Evolutionary conservation across 345 rosid genomes (phyloP).

Genomic region (Litchi chinensis): DNA sequence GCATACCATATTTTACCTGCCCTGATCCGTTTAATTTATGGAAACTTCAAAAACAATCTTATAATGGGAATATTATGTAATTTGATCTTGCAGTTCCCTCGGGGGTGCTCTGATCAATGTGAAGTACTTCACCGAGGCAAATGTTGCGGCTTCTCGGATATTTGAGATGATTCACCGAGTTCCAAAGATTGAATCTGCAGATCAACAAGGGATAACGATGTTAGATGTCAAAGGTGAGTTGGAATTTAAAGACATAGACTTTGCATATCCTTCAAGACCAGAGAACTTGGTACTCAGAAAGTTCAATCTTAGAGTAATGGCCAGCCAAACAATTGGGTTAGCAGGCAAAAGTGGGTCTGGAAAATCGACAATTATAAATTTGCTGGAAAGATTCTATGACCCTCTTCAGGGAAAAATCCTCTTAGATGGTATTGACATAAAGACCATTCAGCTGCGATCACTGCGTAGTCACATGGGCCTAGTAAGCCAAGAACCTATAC

Average conservation of each 20-base stretch:
- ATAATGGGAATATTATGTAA: not conserved
- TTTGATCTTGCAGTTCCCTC: constrained; percentile 27
- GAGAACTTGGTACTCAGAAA: constrained; percentile 34
- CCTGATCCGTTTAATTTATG: too few relatives aligned
- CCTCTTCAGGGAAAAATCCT: constrained; percentile 41
- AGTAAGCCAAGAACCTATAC: constrained; percentile 39
- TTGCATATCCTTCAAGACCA: constrained; percentile 48
- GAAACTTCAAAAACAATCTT: not conserved
- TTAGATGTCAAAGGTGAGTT: constrained; percentile 25
- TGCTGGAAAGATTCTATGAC: constrained; percentile 50
- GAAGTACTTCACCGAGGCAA: constrained; percentile 28
- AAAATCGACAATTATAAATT: constrained; percentile 45
- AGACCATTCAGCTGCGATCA: constrained; percentile 23
- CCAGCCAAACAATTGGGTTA: constrained; percentile 43
- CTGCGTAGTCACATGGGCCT: constrained; percentile 26
- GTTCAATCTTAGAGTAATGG: constrained; percentile 37
- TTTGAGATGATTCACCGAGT: constrained; percentile 29
- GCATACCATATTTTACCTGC: too few relatives aligned
- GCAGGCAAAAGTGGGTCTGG: constrained; percentile 54
- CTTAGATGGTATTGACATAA: constrained; percentile 35
- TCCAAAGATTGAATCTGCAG: constrained; percentile 16
- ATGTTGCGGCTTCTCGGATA: constrained; percentile 16
- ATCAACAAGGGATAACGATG: constrained; percentile 10
- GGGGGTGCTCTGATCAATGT: constrained; percentile 24
- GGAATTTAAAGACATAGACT: constrained; percentile 21